phyloP scores from a whole-genome alignment of 768 basidiomycete species.

The Collybiopsis confluens region DNA sequence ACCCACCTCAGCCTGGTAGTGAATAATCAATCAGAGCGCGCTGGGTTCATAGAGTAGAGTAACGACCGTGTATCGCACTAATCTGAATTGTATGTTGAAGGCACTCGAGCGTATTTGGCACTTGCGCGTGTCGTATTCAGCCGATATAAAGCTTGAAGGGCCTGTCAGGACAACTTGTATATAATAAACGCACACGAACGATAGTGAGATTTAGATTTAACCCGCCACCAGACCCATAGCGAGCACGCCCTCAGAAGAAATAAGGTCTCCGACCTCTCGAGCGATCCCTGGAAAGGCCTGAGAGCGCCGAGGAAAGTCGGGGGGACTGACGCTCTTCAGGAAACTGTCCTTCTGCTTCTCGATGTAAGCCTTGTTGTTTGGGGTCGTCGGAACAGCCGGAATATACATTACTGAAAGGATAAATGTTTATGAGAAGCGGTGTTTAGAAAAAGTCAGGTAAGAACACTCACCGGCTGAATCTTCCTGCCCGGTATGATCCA shows the following conservation, averaged over 20 bases:
- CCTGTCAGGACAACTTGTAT: too few species aligned
- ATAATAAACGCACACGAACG: too few species aligned
- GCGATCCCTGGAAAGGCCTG: slow-evolving; percentile 12
- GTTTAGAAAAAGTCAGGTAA: not conserved
- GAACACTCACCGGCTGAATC: slow-evolving; percentile 39
- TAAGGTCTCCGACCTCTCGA: slow-evolving; percentile 5
- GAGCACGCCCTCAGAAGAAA: not conserved
- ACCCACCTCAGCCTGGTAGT: too few species aligned
- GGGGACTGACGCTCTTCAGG: slow-evolving; percentile 43
- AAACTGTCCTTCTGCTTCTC: slow-evolving; percentile 45
- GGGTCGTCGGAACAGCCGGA: slow-evolving; percentile 46
- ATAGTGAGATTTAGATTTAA: not conserved
- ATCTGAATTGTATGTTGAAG: too few species aligned
- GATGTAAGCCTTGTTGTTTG: slow-evolving; percentile 44
- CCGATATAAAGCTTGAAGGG: too few species aligned
- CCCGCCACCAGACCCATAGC: slow-evolving; percentile 13
- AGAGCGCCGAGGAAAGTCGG: slow-evolving; percentile 43
- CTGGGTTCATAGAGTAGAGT: too few species aligned
- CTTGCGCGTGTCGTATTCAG: too few species aligned
- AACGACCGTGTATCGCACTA: too few species aligned
- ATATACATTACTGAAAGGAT: slow-evolving; percentile 49
- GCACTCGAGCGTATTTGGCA: too few species aligned
- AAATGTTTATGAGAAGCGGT: not conserved
- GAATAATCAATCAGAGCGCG: too few species aligned
- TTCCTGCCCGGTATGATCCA: slow-evolving; percentile 36